Percentiles rank a stretch among this genome's conserved stretches.
Conservation (phyloP, 208 protist genomes). For the Trypanosoma congolense region DNA sequence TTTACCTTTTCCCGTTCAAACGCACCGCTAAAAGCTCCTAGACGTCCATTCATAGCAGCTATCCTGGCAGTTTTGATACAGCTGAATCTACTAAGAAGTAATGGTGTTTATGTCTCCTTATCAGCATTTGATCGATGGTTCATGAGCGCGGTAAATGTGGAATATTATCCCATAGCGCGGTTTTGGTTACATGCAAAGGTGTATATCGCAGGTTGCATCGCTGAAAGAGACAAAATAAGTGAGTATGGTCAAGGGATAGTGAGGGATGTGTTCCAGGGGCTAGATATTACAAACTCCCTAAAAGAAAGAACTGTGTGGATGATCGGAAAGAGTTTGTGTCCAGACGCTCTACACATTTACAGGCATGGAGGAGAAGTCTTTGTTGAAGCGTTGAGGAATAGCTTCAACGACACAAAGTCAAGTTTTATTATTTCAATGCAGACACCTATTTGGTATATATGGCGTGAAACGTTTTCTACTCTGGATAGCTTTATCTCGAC, state of each 20-base stretch:
- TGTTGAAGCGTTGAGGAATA: too few relatives aligned
- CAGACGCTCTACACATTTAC: not conserved
- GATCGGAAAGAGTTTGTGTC: not conserved
- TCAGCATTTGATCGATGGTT: slow-evolving; percentile 25
- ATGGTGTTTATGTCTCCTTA: slow-evolving; percentile 16
- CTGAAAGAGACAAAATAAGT: not conserved
- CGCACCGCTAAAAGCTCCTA: slow-evolving; percentile 15
- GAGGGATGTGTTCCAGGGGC: not conserved
- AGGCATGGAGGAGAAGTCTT: not conserved
- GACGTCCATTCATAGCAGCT: slow-evolving; percentile 20
- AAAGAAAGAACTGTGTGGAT: not conserved
- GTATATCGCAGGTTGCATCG: slow-evolving; percentile 17
- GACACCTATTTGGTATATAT: too few relatives aligned
- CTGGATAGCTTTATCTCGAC: not conserved
- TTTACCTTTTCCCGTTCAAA: slow-evolving; percentile 19
- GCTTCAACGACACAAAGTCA: too few relatives aligned
- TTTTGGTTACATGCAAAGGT: slow-evolving; percentile 20
- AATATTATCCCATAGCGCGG: slow-evolving; percentile 12
- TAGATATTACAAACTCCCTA: not conserved
- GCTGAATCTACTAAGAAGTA: slow-evolving; percentile 12
- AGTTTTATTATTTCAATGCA: too few relatives aligned
- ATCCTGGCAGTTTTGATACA: slow-evolving; percentile 23
- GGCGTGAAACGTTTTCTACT: too few relatives aligned
- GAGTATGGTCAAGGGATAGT: not conserved
- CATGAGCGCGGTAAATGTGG: not conserved